Base-by-base conservation (phyloP, 2,329 filamentous ascomycete genomes). In the Aureobasidium sp. region DNA sequence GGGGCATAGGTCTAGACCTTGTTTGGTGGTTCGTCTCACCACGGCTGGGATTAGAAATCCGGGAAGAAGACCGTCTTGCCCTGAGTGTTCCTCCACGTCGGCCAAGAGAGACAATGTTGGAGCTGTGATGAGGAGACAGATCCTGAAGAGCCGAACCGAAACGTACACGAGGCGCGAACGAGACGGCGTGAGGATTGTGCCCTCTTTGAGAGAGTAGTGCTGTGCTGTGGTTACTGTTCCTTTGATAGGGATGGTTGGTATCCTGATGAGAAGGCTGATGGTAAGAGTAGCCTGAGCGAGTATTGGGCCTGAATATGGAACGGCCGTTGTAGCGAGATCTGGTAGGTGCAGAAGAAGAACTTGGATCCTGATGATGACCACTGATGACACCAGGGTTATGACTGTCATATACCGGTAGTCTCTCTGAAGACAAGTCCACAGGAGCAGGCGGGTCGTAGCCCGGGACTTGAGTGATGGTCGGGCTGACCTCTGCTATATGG, bases 91-190 rank as follows among this genome's bases (percentile, higher is more conserved):
- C 39, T 37, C 43, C 50, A 65, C 63, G 9, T 59, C 39, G 44
- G 29, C 44, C 1, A 59, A 65, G 17, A 50, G 46, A 48, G 59
- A 61, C 13, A 56, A 61, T 15, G 37, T 47, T 61, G 46, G 46
- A 29, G 32, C 59, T 34, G 47, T 36, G 46, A 24, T 53, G 48
- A 13, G 15, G 46, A 36, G 29, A 10, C 10, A 51, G 4, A 7
- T 59, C 55, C 24, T 37, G 43, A 5, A 37, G 32, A 9, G 64
- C 51, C 13, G 66, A 67, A 3, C 63, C 70, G 36, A 70, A 69
- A 17, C 67, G 53, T 29, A 41, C 61, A 29, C 46, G 52, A 26
- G n/a, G 12, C 6, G 36, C 24, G 12, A 63, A 37, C 1, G 26
- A 27, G 20, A 47, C 37, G 24, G 57, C 55, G 7, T 57, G 39